Conservation (phyloP, 495 filamentous ascomycete genomes). For the Penicilliopsis zonata region DNA sequence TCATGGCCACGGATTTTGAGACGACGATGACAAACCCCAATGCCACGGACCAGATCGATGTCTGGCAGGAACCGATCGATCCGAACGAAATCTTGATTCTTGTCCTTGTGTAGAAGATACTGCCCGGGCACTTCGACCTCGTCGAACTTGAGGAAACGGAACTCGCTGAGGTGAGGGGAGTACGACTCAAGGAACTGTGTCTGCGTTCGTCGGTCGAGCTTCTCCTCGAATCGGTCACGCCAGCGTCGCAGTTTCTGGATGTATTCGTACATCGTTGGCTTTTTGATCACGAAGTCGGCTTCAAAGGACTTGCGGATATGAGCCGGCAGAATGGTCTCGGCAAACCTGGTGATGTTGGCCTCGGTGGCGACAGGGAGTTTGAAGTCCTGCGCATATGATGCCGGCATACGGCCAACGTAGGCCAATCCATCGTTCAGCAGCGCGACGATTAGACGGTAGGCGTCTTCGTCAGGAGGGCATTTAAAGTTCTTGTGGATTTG, state of each 20-base stretch:
- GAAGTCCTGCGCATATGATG: slow-evolving; percentile 76
- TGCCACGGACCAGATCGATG: slow-evolving; percentile 80
- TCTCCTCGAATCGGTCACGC: slow-evolving; percentile 97
- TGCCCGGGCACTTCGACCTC: slow-evolving; percentile 97
- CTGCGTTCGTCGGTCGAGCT: slow-evolving; percentile 74
- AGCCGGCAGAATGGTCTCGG: slow-evolving; percentile 84
- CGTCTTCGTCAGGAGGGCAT: slow-evolving; percentile 95
- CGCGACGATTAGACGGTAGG: slow-evolving; percentile 93
- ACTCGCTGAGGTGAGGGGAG: slow-evolving; percentile 86
- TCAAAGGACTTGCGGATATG: slow-evolving; percentile 94
- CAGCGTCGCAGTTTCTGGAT: slow-evolving; percentile 93
- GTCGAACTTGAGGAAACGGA: slow-evolving; percentile 93
- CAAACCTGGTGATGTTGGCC: slow-evolving; percentile 90
- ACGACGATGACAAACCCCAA: slow-evolving; percentile 80
- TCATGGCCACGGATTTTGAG: slow-evolving; percentile 97
- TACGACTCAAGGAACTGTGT: slow-evolving; percentile 63
- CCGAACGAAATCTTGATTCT: slow-evolving; percentile 94
- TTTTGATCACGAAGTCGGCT: slow-evolving; percentile 82
- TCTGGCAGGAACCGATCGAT: slow-evolving; percentile 94
- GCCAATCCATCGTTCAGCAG: slow-evolving; percentile 85
- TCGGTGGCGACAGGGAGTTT: slow-evolving; percentile 86
- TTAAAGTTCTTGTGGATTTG: slow-evolving; percentile 98
- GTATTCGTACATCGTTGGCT: slow-evolving; percentile 94
- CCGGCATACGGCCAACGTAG: slow-evolving; percentile 78
- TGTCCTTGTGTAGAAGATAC: slow-evolving; percentile 92